phyloP scores from a whole-genome alignment of 192 early-diverging fungal genomes.

The Coemansia sp. region DNA sequence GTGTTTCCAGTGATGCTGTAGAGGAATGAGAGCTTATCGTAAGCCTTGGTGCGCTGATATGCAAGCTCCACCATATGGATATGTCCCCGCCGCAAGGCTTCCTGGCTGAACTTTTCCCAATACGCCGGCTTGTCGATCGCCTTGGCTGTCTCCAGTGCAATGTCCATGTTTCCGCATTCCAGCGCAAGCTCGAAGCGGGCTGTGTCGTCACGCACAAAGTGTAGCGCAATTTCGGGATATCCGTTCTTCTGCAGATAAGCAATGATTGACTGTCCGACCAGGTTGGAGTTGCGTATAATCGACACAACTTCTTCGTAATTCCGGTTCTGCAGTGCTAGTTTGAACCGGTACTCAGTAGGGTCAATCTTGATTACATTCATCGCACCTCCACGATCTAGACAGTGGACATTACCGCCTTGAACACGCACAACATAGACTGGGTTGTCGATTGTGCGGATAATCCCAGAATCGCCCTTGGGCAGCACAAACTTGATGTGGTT shows the following conservation, averaged over 20 bases:
- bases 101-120: conserved; percentile 86
- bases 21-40: conserved; percentile 92
- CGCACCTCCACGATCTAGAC: conserved; percentile 88
- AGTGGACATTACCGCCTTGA: conserved; percentile 81
- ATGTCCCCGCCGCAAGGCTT: conserved; percentile 90
- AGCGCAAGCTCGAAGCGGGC: conserved; percentile 96
- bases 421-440: conserved; percentile 89
- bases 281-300: conserved; percentile 93
- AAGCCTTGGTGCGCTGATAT: conserved; percentile 89
- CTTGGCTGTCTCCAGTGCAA: conserved; percentile 93
- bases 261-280: conserved; percentile 98
- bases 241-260: conserved; percentile 99
- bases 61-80: conserved; percentile 80
- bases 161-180: conserved; percentile 95
- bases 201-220: conserved; percentile 96
- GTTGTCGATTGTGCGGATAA: conserved; percentile 94
- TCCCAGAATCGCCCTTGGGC: conserved; percentile 94
- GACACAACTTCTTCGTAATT: conserved; percentile 97
- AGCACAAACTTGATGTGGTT: conserved; percentile 99
- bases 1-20: conserved; percentile 90
- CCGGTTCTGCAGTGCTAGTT: conserved; percentile 83
- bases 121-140: conserved; percentile 83
- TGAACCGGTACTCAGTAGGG: conserved; percentile 99
- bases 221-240: conserved; percentile 97
- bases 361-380: conserved; percentile 87